These are phyloP conservation scores for Suillus subaureus DNA, from an alignment of 768 basidiomycete genomes.

Conservation along the genomic window DNA sequence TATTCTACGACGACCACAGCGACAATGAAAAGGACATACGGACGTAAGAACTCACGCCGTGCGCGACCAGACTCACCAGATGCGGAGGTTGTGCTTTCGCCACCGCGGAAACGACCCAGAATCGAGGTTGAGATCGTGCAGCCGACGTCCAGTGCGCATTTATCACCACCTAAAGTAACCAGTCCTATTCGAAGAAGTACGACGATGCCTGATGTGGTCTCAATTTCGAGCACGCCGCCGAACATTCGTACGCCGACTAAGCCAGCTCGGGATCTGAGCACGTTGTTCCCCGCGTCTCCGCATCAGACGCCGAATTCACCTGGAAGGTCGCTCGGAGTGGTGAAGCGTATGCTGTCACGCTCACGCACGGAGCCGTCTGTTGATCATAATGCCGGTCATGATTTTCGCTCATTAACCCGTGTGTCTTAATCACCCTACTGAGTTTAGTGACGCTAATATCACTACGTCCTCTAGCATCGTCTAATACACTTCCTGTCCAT, in stretches of 20 bases:
- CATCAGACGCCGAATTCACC: conserved; percentile 34
- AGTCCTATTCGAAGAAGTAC: conserved; percentile 6
- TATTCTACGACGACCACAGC: neutral
- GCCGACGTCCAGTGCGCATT: neutral
- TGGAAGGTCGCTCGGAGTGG: conserved; percentile 41
- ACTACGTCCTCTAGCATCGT: conserved; percentile 20
- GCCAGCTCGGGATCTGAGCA: conserved; percentile 45
- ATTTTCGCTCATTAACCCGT: neutral
- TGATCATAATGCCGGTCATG: conserved; percentile 24
- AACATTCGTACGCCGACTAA: conserved; percentile 23
- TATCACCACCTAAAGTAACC: conserved; percentile 4
- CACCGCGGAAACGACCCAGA: conserved; percentile 34
- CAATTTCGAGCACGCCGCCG: neutral
- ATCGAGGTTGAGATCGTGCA: conserved; percentile 33
- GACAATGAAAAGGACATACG: conserved; percentile 40
- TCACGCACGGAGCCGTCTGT: conserved; percentile 65
- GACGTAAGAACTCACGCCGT: conserved; percentile 31
- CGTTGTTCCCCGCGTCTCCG: conserved; percentile 44
- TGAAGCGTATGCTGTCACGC: conserved; percentile 73
- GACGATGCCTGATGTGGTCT: conserved; percentile 5
- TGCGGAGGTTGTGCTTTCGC: neutral
- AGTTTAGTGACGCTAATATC: neutral
- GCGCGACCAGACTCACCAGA: neutral
- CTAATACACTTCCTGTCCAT: conserved; percentile 26
- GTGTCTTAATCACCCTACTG: neutral